Conservation (phyloP, 2,329 filamentous ascomycete species). For the Bisporella sp. region DNA sequence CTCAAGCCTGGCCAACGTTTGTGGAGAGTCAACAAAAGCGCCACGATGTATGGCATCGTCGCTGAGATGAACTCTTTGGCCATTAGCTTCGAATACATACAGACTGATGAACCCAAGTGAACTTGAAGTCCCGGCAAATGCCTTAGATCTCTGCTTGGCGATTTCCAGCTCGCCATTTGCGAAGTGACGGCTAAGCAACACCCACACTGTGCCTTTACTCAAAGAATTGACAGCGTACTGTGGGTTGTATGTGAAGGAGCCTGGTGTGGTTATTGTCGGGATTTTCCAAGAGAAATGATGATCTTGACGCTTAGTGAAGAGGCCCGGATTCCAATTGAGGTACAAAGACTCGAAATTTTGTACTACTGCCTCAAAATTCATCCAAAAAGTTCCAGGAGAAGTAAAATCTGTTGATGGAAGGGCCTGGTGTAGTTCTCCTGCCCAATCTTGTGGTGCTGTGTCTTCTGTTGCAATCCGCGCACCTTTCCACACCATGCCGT, state of each 20-base stretch:
- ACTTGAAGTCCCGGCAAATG: conserved; percentile 21
- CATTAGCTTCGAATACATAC: conserved; percentile 67
- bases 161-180: conserved; percentile 58
- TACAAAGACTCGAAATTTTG: conserved; percentile 96
- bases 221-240: conserved; percentile 64
- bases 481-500: conserved; percentile 69
- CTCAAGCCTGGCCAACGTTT: conserved; percentile 75
- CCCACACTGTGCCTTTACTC: conserved; percentile 62
- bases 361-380: conserved; percentile 76
- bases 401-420: conserved; percentile 18
- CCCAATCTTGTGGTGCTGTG: conserved; percentile 7
- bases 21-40: conserved; percentile 90
- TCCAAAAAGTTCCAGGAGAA: conserved; percentile 82
- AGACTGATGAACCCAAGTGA: conserved; percentile 76
- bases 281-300: conserved; percentile 82
- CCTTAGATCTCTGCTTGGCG: conserved; percentile 34
- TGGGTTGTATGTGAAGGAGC: conserved; percentile 57
- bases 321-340: conserved; percentile 88
- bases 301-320: conserved; percentile 79
- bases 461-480: conserved; percentile 15
- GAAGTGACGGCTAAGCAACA: conserved; percentile 83
- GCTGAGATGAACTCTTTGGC: conserved; percentile 65
- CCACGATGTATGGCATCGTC: conserved; percentile 67
- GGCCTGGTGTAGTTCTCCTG: conserved; percentile 18
- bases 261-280: conserved; percentile 37